Evolutionary conservation across 768 basidiomycete genomes (phyloP).

Genomic region (Rhizopogon vinicolor): DNA sequence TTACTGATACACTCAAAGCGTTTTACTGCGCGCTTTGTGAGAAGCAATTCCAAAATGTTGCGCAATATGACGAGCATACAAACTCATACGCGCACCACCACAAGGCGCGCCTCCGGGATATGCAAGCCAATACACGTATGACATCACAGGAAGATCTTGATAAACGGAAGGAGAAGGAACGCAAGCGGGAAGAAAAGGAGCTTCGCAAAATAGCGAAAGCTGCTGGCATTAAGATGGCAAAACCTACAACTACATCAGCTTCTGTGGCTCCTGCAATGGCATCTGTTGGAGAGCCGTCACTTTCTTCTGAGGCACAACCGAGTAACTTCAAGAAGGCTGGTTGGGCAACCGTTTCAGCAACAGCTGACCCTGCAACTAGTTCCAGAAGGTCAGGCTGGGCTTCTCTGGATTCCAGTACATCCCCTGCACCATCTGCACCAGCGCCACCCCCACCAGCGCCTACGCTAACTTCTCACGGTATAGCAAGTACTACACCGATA

Average conservation of each 20-base stretch:
- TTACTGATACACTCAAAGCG: constrained; percentile 59
- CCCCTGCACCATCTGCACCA: constrained; percentile 18
- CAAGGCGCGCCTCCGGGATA: constrained; percentile 76
- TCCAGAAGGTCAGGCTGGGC: constrained; percentile 13
- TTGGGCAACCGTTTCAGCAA: constrained; percentile 38
- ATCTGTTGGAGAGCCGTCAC: constrained; percentile 14
- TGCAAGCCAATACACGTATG: constrained; percentile 72
- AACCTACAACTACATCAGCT: constrained; percentile 20
- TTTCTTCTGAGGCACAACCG: constrained; percentile 13
- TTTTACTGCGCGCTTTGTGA: constrained; percentile 85
- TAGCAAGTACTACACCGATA: constrained; percentile 29
- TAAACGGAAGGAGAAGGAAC: constrained; percentile 80
- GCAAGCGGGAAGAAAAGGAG: constrained; percentile 82
- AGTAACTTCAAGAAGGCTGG: constrained; percentile 40
- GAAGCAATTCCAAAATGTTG: constrained; percentile 82
- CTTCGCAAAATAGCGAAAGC: constrained; percentile 80
- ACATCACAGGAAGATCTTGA: constrained; percentile 64
- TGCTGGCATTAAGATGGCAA: constrained; percentile 65
- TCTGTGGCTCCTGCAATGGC: constrained; percentile 14
- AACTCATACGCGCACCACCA: constrained; percentile 88
- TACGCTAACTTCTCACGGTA: constrained; percentile 5
- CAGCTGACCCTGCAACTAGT: constrained; percentile 7
- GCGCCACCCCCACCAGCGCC: constrained; percentile 6
- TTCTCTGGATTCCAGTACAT: constrained; percentile 14
- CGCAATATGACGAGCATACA: constrained; percentile 86